Percentiles rank a stretch among this genome's conserved stretches.
Evolutionary conservation across 805 yeast species (phyloP).

Genomic region (Hagleromyces aurorensis): DNA sequence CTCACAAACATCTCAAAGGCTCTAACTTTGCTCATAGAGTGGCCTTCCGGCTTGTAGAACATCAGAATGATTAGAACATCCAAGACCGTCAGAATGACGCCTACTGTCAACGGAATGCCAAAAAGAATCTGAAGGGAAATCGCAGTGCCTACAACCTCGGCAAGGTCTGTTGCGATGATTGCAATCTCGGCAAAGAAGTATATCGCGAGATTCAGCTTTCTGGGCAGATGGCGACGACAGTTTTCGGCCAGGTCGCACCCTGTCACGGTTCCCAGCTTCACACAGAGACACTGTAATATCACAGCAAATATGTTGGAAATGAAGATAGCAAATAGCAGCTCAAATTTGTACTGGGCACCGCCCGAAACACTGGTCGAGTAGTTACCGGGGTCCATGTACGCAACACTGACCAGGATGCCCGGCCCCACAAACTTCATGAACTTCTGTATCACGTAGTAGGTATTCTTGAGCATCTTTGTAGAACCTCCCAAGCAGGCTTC

Average conservation of each 20-base stretch:
- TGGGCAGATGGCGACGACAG: conserved; percentile 70
- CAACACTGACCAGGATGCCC: conserved; percentile 91
- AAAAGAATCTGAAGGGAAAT: conserved; percentile 73
- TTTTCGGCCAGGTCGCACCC: conserved; percentile 87
- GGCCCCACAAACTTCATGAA: conserved; percentile 76
- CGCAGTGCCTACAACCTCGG: conserved; percentile 93
- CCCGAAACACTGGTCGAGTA: conserved; percentile 92
- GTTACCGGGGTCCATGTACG: conserved; percentile 97
- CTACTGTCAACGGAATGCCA: conserved; percentile 61
- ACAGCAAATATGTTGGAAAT: conserved; percentile 82
- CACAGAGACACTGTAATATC: conserved; percentile 76
- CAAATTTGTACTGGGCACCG: conserved; percentile 76
- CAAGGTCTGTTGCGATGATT: conserved; percentile 85
- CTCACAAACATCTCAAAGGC: conserved; percentile 73
- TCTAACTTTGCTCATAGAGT: conserved; percentile 66
- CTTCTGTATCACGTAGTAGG: conserved; percentile 32
- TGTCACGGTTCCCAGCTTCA: conserved; percentile 86
- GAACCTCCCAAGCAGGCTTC: too few species aligned
- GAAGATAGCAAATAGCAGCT: conserved; percentile 69
- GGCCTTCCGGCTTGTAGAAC: conserved; percentile 70
- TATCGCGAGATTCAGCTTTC: conserved; percentile 45
- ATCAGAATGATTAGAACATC: conserved; percentile 74
- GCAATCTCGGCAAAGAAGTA: conserved; percentile 77
- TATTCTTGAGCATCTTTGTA: too few species aligned
- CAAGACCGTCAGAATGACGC: conserved; percentile 70